Percentiles rank a stretch among this genome's conserved stretches.
phyloP scores from a whole-genome alignment of 306 rosid species.

The Acacia acuminata region DNA sequence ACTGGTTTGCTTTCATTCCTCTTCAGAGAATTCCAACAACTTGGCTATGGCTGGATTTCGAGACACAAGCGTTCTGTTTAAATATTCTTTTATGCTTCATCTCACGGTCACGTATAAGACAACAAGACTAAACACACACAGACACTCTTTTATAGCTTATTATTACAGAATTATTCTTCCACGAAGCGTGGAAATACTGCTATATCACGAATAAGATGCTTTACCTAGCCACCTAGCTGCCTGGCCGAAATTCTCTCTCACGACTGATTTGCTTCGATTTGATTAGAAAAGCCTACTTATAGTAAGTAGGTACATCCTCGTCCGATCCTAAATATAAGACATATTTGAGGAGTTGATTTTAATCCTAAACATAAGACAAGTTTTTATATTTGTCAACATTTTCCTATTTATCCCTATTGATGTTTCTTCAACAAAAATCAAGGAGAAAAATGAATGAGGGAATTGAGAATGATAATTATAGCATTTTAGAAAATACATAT shows the following conservation, averaged over 20 bases:
- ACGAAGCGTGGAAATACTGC: background rate
- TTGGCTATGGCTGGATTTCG: background rate
- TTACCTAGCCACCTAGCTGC: background rate
- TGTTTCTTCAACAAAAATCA: too few relatives aligned
- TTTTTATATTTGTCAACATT: too few relatives aligned
- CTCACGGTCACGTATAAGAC: background rate
- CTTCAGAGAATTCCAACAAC: background rate
- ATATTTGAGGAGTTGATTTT: too few relatives aligned
- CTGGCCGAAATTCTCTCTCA: background rate
- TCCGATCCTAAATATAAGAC: too few relatives aligned
- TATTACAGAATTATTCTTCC: conserved; percentile 22
- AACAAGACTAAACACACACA: background rate
- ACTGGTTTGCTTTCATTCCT: too few relatives aligned
- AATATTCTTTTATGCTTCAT: background rate
- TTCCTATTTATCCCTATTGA: too few relatives aligned
- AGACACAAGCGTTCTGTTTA: background rate
- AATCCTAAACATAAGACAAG: too few relatives aligned
- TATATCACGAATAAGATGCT: background rate
- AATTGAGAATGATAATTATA: too few relatives aligned
- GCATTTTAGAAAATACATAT: too few relatives aligned
- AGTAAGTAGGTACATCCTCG: background rate
- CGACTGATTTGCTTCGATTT: background rate
- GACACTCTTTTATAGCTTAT: background rate
- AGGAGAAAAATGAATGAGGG: too few relatives aligned
- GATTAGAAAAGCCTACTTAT: background rate